phyloP scores from a whole-genome alignment of 805 yeast genomes.

The Metschnikowia anglica region DNA sequence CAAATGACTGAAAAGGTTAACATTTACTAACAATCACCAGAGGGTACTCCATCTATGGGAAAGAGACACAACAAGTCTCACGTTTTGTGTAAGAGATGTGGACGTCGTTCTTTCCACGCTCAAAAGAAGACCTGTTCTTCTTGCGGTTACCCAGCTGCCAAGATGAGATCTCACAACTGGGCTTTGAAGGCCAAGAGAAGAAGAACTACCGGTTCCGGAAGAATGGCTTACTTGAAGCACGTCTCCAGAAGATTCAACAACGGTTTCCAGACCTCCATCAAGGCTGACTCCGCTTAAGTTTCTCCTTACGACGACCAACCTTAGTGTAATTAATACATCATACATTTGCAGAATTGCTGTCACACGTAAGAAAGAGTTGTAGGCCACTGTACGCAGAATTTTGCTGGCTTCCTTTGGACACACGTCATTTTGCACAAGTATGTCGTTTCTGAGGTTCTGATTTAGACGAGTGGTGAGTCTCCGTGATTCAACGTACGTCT shows the following conservation, averaged over 20 bases:
- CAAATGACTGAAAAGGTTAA: background rate
- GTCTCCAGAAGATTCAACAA: constrained; percentile 98
- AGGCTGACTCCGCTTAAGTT: constrained; percentile 59
- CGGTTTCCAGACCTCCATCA: constrained; percentile 92
- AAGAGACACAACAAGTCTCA: constrained; percentile 99
- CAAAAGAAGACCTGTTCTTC: constrained; percentile 99
- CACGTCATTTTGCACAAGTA: too few relatives aligned
- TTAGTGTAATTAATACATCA: constrained; percentile 20
- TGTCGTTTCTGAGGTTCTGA: too few relatives aligned
- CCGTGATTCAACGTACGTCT: too few relatives aligned
- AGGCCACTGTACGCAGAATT: too few relatives aligned
- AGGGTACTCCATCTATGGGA: constrained; percentile 99
- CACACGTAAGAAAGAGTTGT: background rate
- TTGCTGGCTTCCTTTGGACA: background rate
- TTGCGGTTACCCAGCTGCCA: constrained; percentile 99
- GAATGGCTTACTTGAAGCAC: constrained; percentile 96
- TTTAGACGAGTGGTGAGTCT: too few relatives aligned
- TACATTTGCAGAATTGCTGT: constrained; percentile 13
- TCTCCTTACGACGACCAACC: constrained; percentile 8
- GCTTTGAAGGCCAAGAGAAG: constrained; percentile 99
- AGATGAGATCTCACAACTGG: constrained; percentile 99
- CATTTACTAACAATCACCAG: constrained; percentile 38
- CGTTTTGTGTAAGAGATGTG: constrained; percentile 99
- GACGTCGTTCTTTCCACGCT: constrained; percentile 96
- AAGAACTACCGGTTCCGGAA: constrained; percentile 99